Evolutionary conservation across 805 yeast genomes (phyloP).

Genomic region (Clavispora fructus): DNA sequence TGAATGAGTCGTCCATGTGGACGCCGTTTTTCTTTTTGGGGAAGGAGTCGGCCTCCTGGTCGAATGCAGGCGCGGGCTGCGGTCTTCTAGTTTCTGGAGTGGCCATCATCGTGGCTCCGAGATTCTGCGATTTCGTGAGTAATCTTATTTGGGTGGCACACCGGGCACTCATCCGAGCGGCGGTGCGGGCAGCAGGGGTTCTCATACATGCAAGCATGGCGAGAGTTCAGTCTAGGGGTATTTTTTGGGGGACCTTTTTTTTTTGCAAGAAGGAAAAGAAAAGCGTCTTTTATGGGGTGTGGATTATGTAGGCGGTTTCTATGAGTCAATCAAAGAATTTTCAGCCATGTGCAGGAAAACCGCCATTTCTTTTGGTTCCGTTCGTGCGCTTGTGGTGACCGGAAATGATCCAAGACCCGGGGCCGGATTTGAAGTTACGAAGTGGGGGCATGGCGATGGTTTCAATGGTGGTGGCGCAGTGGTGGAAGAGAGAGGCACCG

Average conservation of each 20-base stretch:
- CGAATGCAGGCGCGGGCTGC: constrained; percentile 50
- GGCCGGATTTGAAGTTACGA: no score
- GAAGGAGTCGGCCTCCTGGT: constrained; percentile 21
- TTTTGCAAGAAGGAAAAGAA: background rate
- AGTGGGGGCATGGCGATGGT: no score
- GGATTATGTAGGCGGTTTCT: background rate
- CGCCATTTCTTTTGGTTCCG: background rate
- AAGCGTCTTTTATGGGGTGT: background rate
- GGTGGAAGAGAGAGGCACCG: no score
- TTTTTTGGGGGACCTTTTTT: background rate
- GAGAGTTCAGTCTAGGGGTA: background rate
- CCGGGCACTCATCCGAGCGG: constrained; percentile 8
- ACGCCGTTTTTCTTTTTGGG: constrained; percentile 3
- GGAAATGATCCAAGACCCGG: no score
- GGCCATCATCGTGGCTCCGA: constrained; percentile 24
- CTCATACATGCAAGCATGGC: constrained; percentile 14
- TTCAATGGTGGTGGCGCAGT: background rate
- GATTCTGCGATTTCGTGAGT: constrained; percentile 26
- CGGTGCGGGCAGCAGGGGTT: constrained; percentile 7
- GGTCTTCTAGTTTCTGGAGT: constrained; percentile 25
- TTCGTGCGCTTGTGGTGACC: background rate
- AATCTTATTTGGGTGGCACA: constrained; percentile 19
- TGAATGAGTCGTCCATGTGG: constrained; percentile 74
- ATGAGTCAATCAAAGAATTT: background rate
- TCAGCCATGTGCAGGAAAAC: background rate